Conservation (phyloP, 2,329 filamentous ascomycete genomes). For the Aspergillus costaricaensis region DNA sequence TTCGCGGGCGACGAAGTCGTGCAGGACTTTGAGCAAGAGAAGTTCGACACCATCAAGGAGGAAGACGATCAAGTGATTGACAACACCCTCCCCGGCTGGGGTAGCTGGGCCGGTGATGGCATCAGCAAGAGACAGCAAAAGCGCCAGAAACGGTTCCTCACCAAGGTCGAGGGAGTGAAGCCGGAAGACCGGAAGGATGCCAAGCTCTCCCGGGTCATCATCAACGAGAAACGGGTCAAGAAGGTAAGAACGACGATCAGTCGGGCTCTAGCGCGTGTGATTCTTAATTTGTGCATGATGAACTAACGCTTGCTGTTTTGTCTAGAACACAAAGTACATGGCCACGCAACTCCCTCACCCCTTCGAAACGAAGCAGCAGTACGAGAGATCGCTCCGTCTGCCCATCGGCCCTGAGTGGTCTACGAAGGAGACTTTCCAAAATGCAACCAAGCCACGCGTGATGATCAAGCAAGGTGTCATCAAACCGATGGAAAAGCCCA, state of each 20-base stretch:
- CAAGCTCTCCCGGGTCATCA: slow-evolving; percentile 80
- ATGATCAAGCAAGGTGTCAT: slow-evolving; percentile 91
- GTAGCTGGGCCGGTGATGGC: slow-evolving; percentile 84
- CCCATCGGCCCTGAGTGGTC: slow-evolving; percentile 93
- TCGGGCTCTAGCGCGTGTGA: neutral
- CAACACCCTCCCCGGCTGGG: slow-evolving; percentile 91
- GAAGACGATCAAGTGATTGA: slow-evolving; percentile 83
- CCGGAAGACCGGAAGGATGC: slow-evolving; percentile 76
- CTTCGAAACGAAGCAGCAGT: slow-evolving; percentile 86
- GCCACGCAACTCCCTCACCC: slow-evolving; percentile 80
- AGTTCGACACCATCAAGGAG: slow-evolving; percentile 67
- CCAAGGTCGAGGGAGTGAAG: slow-evolving; percentile 66
- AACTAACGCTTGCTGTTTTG: slow-evolving; percentile 18
- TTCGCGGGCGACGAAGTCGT: slow-evolving; percentile 88
- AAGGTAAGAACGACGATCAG: slow-evolving; percentile 60
- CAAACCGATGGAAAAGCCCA: slow-evolving; percentile 79
- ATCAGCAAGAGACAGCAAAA: slow-evolving; percentile 70
- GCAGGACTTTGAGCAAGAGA: slow-evolving; percentile 78
- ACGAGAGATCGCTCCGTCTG: slow-evolving; percentile 82
- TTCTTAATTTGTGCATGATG: neutral
- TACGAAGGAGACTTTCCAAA: slow-evolving; percentile 94
- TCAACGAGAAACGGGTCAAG: slow-evolving; percentile 86
- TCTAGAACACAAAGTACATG: slow-evolving; percentile 79
- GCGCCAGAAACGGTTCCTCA: slow-evolving; percentile 54
- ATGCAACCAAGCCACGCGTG: slow-evolving; percentile 82